Evolutionary conservation across 441 rosid species (phyloP).

Genomic region (Aleurites moluccanus): DNA sequence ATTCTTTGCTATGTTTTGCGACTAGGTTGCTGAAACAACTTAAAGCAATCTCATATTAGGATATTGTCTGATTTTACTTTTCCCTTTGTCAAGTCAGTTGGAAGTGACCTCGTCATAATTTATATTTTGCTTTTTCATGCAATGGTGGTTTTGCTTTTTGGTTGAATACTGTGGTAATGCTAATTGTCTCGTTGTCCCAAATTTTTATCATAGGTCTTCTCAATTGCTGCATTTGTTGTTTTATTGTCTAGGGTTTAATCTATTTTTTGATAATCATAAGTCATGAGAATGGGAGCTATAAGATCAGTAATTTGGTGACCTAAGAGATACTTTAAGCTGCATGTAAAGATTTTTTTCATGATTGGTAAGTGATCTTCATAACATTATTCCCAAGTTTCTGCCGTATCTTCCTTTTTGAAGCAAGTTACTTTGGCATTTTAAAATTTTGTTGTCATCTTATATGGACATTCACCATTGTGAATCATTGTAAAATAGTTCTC

Average conservation of each 20-base stretch:
- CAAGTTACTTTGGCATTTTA: neutral
- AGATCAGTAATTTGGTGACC: neutral
- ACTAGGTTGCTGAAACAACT: neutral
- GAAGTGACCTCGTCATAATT: neutral
- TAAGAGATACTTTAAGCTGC: neutral
- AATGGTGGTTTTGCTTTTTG: neutral
- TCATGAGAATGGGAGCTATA: neutral
- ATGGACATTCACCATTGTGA: neutral
- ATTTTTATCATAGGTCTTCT: neutral
- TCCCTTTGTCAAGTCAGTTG: neutral
- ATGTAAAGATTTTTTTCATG: too few species aligned
- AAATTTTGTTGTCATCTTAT: neutral
- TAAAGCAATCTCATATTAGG: neutral
- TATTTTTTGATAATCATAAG: neutral
- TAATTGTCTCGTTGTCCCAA: neutral
- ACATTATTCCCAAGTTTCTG: too few species aligned
- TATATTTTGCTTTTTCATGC: slow-evolving; percentile 34
- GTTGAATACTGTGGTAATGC: neutral
- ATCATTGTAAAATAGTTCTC: neutral
- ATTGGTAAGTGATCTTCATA: too few species aligned
- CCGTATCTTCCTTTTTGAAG: neutral
- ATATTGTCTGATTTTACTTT: neutral
- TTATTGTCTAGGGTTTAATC: too few species aligned
- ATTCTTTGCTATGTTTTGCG: neutral
- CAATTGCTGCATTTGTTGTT: too few species aligned